A percentile compares a stretch with the other conserved stretches of the same genome.
These are phyloP conservation scores for Tylopilus felleus DNA, from an alignment of 768 basidiomycete genomes.

Conservation along the genomic window DNA sequence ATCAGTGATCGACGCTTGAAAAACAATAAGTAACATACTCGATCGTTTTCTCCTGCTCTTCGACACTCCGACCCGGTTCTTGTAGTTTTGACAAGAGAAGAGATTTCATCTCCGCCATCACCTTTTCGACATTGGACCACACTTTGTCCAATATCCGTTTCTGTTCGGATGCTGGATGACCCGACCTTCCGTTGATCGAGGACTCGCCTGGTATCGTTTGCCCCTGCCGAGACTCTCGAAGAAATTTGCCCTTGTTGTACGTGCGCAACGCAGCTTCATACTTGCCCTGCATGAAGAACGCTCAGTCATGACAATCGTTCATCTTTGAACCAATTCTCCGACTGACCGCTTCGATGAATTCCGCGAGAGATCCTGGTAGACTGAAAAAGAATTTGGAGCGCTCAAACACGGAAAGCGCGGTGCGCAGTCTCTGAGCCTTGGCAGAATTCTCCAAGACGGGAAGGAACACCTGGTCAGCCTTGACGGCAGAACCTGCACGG, in stretches of 20 bases:
- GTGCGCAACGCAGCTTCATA: constrained; percentile 93
- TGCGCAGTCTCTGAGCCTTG: constrained; percentile 89
- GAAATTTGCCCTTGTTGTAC: constrained; percentile 94
- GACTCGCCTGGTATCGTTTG: constrained; percentile 73
- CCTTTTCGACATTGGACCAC: constrained; percentile 92
- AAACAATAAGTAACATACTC: constrained; percentile 55
- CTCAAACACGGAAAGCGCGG: constrained; percentile 93
- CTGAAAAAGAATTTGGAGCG: constrained; percentile 98
- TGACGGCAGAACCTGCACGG: constrained; percentile 73
- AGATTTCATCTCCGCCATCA: constrained; percentile 87
- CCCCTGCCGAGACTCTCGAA: constrained; percentile 85
- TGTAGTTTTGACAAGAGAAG: constrained; percentile 75
- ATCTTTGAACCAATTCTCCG: neutral
- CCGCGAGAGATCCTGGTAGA: constrained; percentile 86
- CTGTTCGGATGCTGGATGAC: constrained; percentile 67
- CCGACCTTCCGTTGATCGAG: constrained; percentile 52
- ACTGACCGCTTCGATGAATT: constrained; percentile 83
- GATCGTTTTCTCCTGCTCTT: constrained; percentile 96
- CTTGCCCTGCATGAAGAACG: constrained; percentile 60
- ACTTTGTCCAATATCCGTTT: constrained; percentile 93
- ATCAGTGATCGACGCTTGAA: constrained; percentile 6
- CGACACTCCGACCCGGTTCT: constrained; percentile 74
- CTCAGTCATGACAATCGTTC: neutral
- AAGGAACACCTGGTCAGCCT: constrained; percentile 93
- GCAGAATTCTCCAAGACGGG: constrained; percentile 94